A percentile compares a stretch with the other conserved stretches of the same genome.
Evolutionary conservation across 2,329 filamentous ascomycete genomes (phyloP).

Genomic region (Parastagonospora avenae): DNA sequence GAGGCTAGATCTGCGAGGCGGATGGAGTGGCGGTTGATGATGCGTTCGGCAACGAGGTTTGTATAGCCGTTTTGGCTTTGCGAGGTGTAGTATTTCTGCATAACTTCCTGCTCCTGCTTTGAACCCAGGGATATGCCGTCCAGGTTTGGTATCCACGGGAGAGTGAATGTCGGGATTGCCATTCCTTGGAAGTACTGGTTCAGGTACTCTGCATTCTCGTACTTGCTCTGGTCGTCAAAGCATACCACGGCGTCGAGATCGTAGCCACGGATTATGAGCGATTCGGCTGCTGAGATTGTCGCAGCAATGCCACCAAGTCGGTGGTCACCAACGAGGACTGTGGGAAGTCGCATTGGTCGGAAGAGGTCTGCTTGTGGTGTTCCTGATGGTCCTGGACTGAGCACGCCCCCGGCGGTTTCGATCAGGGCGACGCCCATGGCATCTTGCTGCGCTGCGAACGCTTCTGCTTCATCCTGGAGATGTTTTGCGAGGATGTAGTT

Average conservation of each 20-base stretch:
- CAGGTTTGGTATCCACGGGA: conserved; percentile 64
- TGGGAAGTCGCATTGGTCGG: conserved; percentile 72
- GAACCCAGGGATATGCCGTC: conserved; percentile 17
- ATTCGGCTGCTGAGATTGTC: conserved; percentile 81
- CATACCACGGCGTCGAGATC: conserved; percentile 73
- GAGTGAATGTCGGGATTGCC: conserved; percentile 60
- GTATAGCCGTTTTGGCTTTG: conserved; percentile 48
- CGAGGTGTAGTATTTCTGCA: conserved; percentile 67
- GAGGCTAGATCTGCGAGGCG: conserved; percentile 65
- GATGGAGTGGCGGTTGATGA: conserved; percentile 60
- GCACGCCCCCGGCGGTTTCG: conserved; percentile 82
- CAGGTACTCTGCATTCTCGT: conserved; percentile 72
- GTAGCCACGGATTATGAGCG: conserved; percentile 76
- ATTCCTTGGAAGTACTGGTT: conserved; percentile 67
- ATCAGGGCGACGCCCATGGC: conserved; percentile 60
- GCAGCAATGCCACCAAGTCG: conserved; percentile 79
- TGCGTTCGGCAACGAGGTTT: conserved; percentile 53
- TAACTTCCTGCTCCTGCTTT: conserved; percentile 59
- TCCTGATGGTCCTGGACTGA: conserved; percentile 78
- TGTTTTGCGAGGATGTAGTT: conserved; percentile 19
- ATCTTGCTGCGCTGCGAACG: background rate
- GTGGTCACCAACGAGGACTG: conserved; percentile 75
- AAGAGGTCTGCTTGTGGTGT: conserved; percentile 80
- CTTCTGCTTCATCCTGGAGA: conserved; percentile 18
- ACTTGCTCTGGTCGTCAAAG: conserved; percentile 67